These are phyloP conservation scores for Penicillium sclerotigenum DNA, from an alignment of 2,329 filamentous ascomycete species.

Conservation along the genomic window DNA sequence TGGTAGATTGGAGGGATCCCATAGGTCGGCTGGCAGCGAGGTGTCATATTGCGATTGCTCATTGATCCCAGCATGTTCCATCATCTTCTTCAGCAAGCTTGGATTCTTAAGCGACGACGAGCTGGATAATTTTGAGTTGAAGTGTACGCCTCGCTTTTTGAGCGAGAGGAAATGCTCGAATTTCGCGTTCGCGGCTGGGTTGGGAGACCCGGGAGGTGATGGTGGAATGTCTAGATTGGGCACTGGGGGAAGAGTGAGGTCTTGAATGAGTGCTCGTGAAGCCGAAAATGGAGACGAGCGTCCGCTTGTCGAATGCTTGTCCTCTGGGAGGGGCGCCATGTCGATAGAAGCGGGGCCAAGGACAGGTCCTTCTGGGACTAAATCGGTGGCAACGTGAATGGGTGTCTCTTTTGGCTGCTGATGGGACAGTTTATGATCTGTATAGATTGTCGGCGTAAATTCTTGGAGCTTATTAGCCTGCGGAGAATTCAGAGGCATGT, in stretches of 20 bases:
- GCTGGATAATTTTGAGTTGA: slow-evolving; percentile 59
- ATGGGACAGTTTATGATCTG: slow-evolving; percentile 3
- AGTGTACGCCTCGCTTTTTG: slow-evolving; percentile 62
- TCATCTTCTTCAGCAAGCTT: slow-evolving; percentile 54
- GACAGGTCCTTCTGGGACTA: slow-evolving; percentile 29
- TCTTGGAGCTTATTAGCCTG: not conserved
- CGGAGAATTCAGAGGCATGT: not conserved
- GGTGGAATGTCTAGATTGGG: slow-evolving; percentile 46
- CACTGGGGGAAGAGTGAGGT: slow-evolving; percentile 53
- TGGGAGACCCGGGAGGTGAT: slow-evolving; percentile 47
- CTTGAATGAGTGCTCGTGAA: slow-evolving; percentile 51
- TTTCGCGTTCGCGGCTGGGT: slow-evolving; percentile 51
- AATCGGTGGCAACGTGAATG: slow-evolving; percentile 2
- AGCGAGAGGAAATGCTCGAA: slow-evolving; percentile 60
- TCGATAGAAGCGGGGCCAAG: slow-evolving; percentile 37
- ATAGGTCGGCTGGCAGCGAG: slow-evolving; percentile 44
- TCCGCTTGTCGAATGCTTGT: slow-evolving; percentile 11
- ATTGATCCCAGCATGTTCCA: slow-evolving; percentile 56
- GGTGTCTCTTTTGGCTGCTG: not conserved
- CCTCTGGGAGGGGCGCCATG: slow-evolving; percentile 15
- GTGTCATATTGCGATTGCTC: slow-evolving; percentile 54
- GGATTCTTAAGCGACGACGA: slow-evolving; percentile 60
- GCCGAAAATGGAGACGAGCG: slow-evolving; percentile 50
- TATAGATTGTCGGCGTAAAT: not conserved
- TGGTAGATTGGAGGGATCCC: slow-evolving; percentile 41